Percentiles rank a stretch among this genome's conserved stretches.
Evolutionary conservation across 2,329 filamentous ascomycete genomes (phyloP).

Genomic region (Fusarium scirpi): DNA sequence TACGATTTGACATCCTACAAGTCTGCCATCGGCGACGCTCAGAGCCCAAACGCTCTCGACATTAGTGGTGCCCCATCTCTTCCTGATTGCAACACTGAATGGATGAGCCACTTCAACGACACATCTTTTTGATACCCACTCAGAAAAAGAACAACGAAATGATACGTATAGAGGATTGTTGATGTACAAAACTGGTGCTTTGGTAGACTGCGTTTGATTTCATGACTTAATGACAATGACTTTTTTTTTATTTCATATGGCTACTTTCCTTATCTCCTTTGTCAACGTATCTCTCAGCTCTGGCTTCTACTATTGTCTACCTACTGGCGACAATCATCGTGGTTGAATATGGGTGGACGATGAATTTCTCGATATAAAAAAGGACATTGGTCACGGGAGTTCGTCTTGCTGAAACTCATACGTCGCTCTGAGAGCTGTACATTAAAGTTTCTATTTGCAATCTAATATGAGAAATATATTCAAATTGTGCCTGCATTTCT

Average conservation of each 20-base stretch:
- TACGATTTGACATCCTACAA: conserved; percentile 56
- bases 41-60: conserved; percentile 46
- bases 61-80: conserved; percentile 44
- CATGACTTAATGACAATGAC: conserved; percentile 49
- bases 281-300: conserved; percentile 9
- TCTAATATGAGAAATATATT: conserved; percentile 10
- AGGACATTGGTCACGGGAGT: background rate
- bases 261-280: conserved; percentile 16
- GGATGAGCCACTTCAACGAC: conserved; percentile 50
- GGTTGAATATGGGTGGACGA: background rate
- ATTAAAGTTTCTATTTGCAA: conserved; percentile 9
- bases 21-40: conserved; percentile 45
- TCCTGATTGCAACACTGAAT: conserved; percentile 47
- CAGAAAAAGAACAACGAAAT: conserved; percentile 24
- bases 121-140: conserved; percentile 50
- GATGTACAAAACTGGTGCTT: conserved; percentile 45
- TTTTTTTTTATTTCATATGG: conserved; percentile 22
- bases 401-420: conserved; percentile 8
- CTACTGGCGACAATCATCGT: background rate
- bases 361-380: conserved; percentile 4
- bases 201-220: conserved; percentile 44
- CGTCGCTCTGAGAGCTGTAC: conserved; percentile 24
- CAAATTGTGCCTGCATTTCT: background rate
- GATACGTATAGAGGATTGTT: conserved; percentile 40
- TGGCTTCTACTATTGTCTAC: conserved; percentile 11